Base-by-base conservation (phyloP, 2,329 filamentous ascomycete genomes). In the Exophiala sp. region DNA sequence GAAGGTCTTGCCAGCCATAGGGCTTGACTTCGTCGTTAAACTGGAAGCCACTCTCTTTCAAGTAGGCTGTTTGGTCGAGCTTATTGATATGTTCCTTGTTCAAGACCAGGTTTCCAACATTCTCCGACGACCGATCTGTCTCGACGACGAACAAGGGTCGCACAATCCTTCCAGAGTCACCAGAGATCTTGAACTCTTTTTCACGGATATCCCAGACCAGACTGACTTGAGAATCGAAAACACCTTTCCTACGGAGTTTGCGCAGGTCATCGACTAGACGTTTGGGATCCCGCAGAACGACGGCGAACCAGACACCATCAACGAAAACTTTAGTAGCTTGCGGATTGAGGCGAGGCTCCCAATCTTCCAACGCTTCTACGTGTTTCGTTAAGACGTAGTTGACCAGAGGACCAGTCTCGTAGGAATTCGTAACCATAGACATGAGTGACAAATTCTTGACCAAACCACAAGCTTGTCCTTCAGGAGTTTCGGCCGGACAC, bases 371-470 rank as follows among this genome's bases (percentile, higher is more conserved):
- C 2, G 96, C 84, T 68, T 97, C 92, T 90, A 99, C 96, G 66
- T 92, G 91, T 61, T 91, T 81, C 63, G 92, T 88, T 63, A 92
- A 89, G 89, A 99, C 94, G 75, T 95, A 99, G 64, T 96, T 89
- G 36, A 92, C 84, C 64, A 97, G 88, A 1, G 92, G 91, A 53
- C 92, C 88, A 14, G 89, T 89, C 12, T 91, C 90, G 29, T 91
- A 95, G 65, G 92, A 92, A 46, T 97, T 91, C 66, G 91, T 96
- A 67, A 99, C 91, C 66, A 95, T 96, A 69, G 94, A 97, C 92
- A 99, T 97, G 48, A 99, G 79, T 5, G 94, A 91, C 69, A 99
- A 69, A 67, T 99, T 99, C 79, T 99, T 99, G 72, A 99, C 94
- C 61, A 99, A 78, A 75, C 94, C 94, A 76, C 94, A 99, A 72